A percentile compares a stretch with the other conserved stretches of the same genome.
phyloP scores from a whole-genome alignment of 2,329 filamentous ascomycete species.

The Aspergillus bombycis region DNA sequence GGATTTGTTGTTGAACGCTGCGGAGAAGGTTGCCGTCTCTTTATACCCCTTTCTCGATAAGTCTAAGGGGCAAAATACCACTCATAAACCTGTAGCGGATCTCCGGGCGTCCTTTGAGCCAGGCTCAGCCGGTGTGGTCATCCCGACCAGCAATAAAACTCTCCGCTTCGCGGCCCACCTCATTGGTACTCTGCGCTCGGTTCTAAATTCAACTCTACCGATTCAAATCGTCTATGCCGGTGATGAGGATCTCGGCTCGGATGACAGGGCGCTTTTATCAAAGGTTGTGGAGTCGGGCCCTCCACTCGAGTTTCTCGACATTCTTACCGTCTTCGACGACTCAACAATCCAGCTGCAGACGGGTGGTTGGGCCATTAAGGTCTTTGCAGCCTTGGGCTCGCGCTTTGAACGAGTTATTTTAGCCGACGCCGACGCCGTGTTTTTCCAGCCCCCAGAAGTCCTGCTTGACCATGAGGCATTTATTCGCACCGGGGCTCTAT shows the following conservation, averaged over 20 bases:
- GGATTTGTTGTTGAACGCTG: neutral
- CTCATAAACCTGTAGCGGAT: neutral
- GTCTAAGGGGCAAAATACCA: neutral
- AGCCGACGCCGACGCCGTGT: constrained; percentile 11
- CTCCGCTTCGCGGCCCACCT: constrained; percentile 14
- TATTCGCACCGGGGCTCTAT: neutral
- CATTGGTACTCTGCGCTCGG: constrained; percentile 6
- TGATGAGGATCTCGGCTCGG: neutral
- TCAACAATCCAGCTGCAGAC: constrained; percentile 2
- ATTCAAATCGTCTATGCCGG: constrained; percentile 14
- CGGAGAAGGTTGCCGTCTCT: neutral
- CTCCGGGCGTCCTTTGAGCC: constrained; percentile 11
- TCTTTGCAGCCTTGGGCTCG: constrained; percentile 12
- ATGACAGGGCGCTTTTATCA: neutral
- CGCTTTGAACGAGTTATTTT: constrained; percentile 12
- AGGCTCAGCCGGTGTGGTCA: constrained; percentile 8
- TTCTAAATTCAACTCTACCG: constrained; percentile 7
- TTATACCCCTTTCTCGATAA: constrained; percentile 7
- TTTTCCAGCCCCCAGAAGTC: constrained; percentile 12
- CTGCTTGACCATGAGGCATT: constrained; percentile 8
- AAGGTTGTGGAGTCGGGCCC: neutral
- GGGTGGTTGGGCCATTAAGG: constrained; percentile 14
- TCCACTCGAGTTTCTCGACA: constrained; percentile 12
- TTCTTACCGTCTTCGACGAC: constrained; percentile 12
- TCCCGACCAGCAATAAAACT: constrained; percentile 15